phyloP scores from a whole-genome alignment of 2,329 filamentous ascomycete species.

The Hymenoscyphus albidus region DNA sequence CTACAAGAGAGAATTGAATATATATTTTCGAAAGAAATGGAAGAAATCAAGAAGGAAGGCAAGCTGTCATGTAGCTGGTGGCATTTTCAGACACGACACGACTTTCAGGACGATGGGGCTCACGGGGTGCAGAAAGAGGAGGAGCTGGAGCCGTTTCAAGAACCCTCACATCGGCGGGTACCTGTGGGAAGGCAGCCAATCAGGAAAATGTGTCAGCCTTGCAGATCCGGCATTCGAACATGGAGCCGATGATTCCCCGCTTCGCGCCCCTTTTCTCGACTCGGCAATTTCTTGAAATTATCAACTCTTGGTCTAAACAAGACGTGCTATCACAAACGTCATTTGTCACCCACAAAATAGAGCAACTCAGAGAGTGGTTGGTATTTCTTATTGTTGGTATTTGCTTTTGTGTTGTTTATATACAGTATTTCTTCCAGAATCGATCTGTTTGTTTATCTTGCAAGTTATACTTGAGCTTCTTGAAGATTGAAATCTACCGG shows the following conservation, averaged over 20 bases:
- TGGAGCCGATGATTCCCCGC: background rate
- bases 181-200: background rate
- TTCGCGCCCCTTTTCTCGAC: background rate
- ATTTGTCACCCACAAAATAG: no score
- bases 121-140: background rate
- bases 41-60: background rate
- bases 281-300: background rate
- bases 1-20: background rate
- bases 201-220: constrained; percentile 41
- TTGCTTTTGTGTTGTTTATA: no score
- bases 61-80: constrained; percentile 5
- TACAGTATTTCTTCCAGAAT: no score
- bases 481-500: no score
- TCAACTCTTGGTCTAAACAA: background rate
- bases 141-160: background rate
- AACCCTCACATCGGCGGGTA: background rate
- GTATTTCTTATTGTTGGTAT: no score
- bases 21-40: background rate
- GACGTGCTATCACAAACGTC: background rate
- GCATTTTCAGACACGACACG: constrained; percentile 10
- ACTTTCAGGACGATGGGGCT: constrained; percentile 4
- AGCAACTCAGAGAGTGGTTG: no score
- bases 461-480: no score
- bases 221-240: background rate
- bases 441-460: no score